Evolutionary conservation across 768 basidiomycete species (phyloP).

Genomic region (Russula olivacea): DNA sequence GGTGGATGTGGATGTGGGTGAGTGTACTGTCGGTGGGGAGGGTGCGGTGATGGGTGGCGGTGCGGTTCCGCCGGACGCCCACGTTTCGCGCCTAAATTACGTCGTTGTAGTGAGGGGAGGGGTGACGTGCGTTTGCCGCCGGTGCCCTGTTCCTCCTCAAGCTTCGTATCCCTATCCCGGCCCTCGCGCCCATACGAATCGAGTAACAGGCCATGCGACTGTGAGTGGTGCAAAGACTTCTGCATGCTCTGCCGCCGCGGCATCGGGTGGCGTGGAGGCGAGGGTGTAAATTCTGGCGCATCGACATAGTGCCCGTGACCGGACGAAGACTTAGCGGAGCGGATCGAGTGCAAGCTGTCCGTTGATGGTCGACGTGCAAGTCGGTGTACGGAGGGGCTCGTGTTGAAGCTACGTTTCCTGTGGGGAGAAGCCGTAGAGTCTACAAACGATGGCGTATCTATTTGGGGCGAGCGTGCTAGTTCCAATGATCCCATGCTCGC

Average conservation of each 20-base stretch:
- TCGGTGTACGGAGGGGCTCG: slow-evolving; percentile 16
- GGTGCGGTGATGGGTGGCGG: slow-evolving; percentile 18
- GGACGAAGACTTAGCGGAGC: slow-evolving; percentile 32
- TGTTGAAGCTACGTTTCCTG: slow-evolving; percentile 20
- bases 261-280: slow-evolving; percentile 13
- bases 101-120: slow-evolving; percentile 10
- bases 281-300: slow-evolving; percentile 27
- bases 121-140: not conserved
- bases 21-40: slow-evolving; percentile 25
- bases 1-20: slow-evolving; percentile 23
- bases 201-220: slow-evolving; percentile 29
- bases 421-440: slow-evolving; percentile 15
- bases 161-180: slow-evolving; percentile 14
- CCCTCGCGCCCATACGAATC: slow-evolving; percentile 22
- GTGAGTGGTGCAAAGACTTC: slow-evolving; percentile 30
- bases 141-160: slow-evolving; percentile 2
- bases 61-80: slow-evolving; percentile 8
- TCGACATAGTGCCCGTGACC: slow-evolving; percentile 31
- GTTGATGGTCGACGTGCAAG: slow-evolving; percentile 33
- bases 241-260: slow-evolving; percentile 52
- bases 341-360: slow-evolving; percentile 38
- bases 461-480: slow-evolving; percentile 12
- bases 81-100: slow-evolving; percentile 13
- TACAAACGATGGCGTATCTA: not conserved
- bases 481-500: slow-evolving; percentile 25